Conservation (phyloP, 805 yeast species). For the Barnettozyma pratensis region DNA sequence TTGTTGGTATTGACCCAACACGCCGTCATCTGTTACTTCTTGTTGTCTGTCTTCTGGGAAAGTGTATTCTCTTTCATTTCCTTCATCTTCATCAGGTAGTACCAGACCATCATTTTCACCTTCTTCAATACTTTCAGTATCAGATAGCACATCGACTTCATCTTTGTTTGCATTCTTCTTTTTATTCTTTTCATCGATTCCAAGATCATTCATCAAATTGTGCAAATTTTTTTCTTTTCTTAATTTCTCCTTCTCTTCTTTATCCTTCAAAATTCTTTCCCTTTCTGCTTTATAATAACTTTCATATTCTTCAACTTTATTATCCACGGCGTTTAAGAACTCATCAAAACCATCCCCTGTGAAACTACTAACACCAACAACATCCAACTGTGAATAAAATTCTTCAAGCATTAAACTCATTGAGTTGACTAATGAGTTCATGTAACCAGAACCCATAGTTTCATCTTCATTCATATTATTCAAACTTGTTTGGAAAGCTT, state of each 20-base stretch:
- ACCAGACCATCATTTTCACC: conserved; percentile 38
- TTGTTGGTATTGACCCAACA: conserved; percentile 65
- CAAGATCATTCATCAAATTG: conserved; percentile 82
- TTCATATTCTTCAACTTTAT: conserved; percentile 82
- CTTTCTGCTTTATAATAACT: conserved; percentile 81
- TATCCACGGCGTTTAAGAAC: conserved; percentile 76
- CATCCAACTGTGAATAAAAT: conserved; percentile 87
- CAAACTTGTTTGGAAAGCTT: conserved; percentile 78
- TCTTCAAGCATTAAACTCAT: conserved; percentile 96
- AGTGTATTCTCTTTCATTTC: conserved; percentile 61
- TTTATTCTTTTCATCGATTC: conserved; percentile 43
- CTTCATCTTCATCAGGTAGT: conserved; percentile 42
- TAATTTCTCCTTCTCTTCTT: conserved; percentile 68
- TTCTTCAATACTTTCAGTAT: conserved; percentile 43
- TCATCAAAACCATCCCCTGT: conserved; percentile 96
- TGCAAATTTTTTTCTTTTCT: conserved; percentile 67
- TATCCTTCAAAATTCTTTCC: conserved; percentile 70
- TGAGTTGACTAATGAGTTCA: conserved; percentile 89
- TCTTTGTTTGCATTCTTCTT: conserved; percentile 33
- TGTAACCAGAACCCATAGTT: conserved; percentile 76
- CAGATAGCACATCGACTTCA: conserved; percentile 49
- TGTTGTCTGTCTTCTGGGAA: conserved; percentile 63
- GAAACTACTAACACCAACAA: conserved; percentile 86
- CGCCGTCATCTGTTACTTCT: conserved; percentile 47
- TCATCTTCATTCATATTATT: conserved; percentile 61